Evolutionary conservation across 176 grass and related monocot genomes (phyloP), one percentile per base, ranked within the genome.

Genomic region (Dendrocalamus sinicus): DNA sequence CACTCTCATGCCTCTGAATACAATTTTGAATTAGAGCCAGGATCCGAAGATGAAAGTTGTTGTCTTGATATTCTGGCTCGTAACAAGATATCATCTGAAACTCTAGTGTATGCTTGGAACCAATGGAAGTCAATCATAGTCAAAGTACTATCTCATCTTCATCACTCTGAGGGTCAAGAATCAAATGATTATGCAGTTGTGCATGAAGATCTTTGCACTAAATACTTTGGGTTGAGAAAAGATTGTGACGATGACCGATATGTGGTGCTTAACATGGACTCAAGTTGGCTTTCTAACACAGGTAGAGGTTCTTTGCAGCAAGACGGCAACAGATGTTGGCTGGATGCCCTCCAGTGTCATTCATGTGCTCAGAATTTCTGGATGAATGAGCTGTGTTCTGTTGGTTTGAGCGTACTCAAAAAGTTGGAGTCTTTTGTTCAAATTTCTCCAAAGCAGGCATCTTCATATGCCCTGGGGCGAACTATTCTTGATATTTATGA

Each of bases 191-290:
- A 22, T 13, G 83, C 73, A 72, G 45, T 59, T 78, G 55, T 67
- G 7, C 90, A 35, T 73, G 37, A 94, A 65, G 90, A 93, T 73
- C 59, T 97, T 17, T 95, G 85, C 69, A n/a, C 54, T 37, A 88
- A 90, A 51, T 97, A 93, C 67, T 92, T 97, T 57, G 91, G 92
- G 28, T 60, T 94, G 61, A 93, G 89, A 77, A 91, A 84, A 85
- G 74, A 85, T 35, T 72, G 73, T 41, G 75, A 75, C 1, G 19
- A 53, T 9, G 37, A 46, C 2, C 12, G 12, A 41, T 95, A 88
- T 83, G 22, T 67, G 5, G 20, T 95, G 28, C 81, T 95, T 78
- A 89, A 88, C 58, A 79, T 72, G 57, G 89, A 91, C 48, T 90
- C 92, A 23, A 78, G 75, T 23, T 97, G 95, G 95, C 74, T 91